Conservation (phyloP, 805 yeast genomes). For the Cyberlindnera galapagoensis region DNA sequence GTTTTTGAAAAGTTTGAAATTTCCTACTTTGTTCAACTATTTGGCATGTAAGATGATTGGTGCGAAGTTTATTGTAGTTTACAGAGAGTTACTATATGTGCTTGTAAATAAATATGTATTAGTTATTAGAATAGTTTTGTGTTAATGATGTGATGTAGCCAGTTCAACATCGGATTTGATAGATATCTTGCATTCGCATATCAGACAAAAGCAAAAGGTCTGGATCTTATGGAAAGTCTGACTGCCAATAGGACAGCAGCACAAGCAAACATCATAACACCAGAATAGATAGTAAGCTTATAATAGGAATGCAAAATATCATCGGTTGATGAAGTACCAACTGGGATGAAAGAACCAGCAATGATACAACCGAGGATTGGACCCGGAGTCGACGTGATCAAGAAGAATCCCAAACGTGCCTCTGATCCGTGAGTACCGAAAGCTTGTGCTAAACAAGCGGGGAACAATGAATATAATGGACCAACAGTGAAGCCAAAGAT, state of each 20-base stretch:
- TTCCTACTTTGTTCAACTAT: too few relatives aligned
- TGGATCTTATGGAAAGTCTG: conserved; percentile 11
- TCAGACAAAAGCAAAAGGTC: conserved; percentile 13
- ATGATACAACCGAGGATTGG: conserved; percentile 20
- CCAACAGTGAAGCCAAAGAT: conserved; percentile 18
- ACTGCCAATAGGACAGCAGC: conserved; percentile 7
- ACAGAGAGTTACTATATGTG: too few relatives aligned
- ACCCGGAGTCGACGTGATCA: conserved; percentile 17
- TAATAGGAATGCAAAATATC: conserved; percentile 11
- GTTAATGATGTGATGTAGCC: too few relatives aligned
- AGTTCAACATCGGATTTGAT: too few relatives aligned
- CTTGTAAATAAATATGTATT: too few relatives aligned
- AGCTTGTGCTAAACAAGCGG: conserved; percentile 19
- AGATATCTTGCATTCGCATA: too few relatives aligned
- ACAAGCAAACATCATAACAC: conserved; percentile 12
- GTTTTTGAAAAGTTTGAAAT: too few relatives aligned
- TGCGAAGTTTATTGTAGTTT: too few relatives aligned
- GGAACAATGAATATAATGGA: conserved; percentile 18
- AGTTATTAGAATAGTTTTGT: too few relatives aligned
- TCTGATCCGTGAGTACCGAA: conserved; percentile 18
- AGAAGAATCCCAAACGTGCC: conserved; percentile 14
- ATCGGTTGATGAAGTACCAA: conserved; percentile 3
- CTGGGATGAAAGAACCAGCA: conserved; percentile 21
- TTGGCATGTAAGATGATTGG: too few relatives aligned
- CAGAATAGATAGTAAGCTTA: conserved; percentile 16